Base-by-base conservation (phyloP, 108 stramenopile species). In the Cyclostephanos invisitatus region DNA sequence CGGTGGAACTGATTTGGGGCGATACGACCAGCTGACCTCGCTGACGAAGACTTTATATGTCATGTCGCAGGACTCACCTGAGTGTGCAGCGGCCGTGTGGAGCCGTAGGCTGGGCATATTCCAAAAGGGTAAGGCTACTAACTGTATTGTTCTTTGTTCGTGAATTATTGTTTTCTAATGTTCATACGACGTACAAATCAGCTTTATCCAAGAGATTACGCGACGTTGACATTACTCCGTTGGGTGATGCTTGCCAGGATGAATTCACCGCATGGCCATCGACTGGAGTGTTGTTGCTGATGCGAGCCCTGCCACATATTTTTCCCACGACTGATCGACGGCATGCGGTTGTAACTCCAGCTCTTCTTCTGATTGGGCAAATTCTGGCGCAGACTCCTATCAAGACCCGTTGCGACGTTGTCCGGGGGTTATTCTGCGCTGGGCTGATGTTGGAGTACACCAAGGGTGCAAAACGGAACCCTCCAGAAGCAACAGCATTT, bases 261-360 rank as follows among this genome's bases (percentile, higher is more conserved):
- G 80, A 74, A 63, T 82, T 83, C 27, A 76, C 80, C 17, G 85
- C 90, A 24, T 97, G 96, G 96, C 95, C 96, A 29, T 87, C 91
- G 7, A 82, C 83, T 27, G 98, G 98, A 59, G 83, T 84, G 38
- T 70, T 97, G 28, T 62, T 97, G 48, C 70, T 95, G 60, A 75
- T 97, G 49, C 86, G 91, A 46, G 89, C 92, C 1, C 44, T 95
- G 62, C 81, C 85, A 24, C 88, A 94, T n/a, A 86, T 98, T 8
- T 98, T 96, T 64, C 92, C 95, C 7, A 83, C 90, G 22, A 96
- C 96, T 7, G 98, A 98, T 83, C 84, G 77, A 60, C 87, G 91
- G 17, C 96, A 98, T 68, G 78, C 88, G 5, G 86, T 98, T n/a
- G 85, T 96, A 18, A 96, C 91, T 24, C 97, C 96, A 3, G 85